Percentiles rank a stretch among this genome's conserved stretches.
phyloP scores from a whole-genome alignment of 371 early-diverging fungal species.

The Thermomucor indicae-seudaticae region DNA sequence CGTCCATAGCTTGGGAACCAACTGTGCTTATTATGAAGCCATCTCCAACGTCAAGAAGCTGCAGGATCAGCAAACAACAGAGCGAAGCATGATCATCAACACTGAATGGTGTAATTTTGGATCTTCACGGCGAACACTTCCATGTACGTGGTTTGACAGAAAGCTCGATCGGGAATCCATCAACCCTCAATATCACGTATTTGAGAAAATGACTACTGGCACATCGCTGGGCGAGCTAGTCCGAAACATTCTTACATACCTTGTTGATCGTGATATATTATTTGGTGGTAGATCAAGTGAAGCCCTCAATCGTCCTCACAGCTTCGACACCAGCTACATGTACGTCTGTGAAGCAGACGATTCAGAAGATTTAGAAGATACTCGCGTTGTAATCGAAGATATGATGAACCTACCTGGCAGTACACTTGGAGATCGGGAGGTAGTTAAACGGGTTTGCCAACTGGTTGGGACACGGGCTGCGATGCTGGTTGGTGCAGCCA shows the following conservation, averaged over 20 bases:
- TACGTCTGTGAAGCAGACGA: constrained; percentile 47
- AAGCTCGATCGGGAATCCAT: constrained; percentile 73
- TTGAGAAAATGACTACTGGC: constrained; percentile 97
- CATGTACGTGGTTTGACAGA: constrained; percentile 81
- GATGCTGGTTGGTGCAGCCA: constrained; percentile 58
- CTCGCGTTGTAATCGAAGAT: constrained; percentile 59
- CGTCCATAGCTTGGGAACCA: constrained; percentile 94
- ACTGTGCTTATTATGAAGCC: constrained; percentile 89
- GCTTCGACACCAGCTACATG: constrained; percentile 82
- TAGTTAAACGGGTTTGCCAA: constrained; percentile 65
- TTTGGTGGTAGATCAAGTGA: constrained; percentile 68
- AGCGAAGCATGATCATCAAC: constrained; percentile 75
- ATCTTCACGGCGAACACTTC: constrained; percentile 67
- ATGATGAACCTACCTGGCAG: constrained; percentile 45
- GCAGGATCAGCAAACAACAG: constrained; percentile 17
- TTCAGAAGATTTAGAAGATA: constrained; percentile 51
- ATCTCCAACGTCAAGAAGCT: constrained; percentile 71
- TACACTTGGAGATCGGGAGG: constrained; percentile 58
- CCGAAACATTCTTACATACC: constrained; percentile 72
- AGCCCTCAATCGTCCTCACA: constrained; percentile 57
- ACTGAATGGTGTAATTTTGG: constrained; percentile 88
- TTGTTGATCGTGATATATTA: constrained; percentile 71
- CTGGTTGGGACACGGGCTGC: constrained; percentile 68
- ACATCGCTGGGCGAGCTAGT: constrained; percentile 89
- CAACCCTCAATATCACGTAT: constrained; percentile 77